phyloP scores from a whole-genome alignment of 139 green algal genomes.

The Chlamydomonas incerta region DNA sequence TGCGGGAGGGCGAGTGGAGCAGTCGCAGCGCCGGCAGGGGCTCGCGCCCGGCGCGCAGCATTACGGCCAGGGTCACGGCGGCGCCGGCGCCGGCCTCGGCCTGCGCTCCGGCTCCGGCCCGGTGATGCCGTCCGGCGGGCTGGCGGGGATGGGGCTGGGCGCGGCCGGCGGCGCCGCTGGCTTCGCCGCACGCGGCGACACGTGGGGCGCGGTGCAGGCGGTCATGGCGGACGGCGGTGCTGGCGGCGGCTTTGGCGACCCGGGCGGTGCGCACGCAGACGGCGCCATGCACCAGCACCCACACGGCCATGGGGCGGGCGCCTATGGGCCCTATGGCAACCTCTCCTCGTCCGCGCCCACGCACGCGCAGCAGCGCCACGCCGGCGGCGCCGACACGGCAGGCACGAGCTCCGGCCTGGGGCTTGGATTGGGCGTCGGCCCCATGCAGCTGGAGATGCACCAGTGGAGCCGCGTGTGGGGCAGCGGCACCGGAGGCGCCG shows the following conservation, averaged over 20 bases:
- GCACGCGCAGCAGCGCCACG: not conserved
- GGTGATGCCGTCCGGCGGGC: not conserved
- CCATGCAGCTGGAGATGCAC: not conserved
- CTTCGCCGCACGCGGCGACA: not conserved
- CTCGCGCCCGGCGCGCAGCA: too few species aligned
- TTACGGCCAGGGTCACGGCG: too few species aligned
- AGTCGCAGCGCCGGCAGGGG: too few species aligned
- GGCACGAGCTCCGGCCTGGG: too few species aligned
- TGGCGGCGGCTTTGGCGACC: too few species aligned
- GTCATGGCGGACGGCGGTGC: too few species aligned
- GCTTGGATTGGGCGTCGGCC: not conserved
- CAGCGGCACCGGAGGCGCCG: not conserved
- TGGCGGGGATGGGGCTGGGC: not conserved
- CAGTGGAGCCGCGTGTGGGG: not conserved
- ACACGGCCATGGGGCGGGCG: not conserved
- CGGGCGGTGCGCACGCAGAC: too few species aligned
- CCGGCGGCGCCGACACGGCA: not conserved
- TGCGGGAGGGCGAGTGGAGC: too few species aligned
- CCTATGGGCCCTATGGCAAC: not conserved
- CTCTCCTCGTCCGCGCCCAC: conserved; percentile 19
- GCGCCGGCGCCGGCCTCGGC: not conserved
- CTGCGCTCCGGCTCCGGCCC: conserved; percentile 16
- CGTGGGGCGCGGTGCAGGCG: conserved; percentile 1
- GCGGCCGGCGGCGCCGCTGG: not conserved
- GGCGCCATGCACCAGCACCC: too few species aligned